Evolutionary conservation across 352 stramenopile species (phyloP), one percentile per base, ranked within the genome.

Genomic region (Albugo laibachii): DNA sequence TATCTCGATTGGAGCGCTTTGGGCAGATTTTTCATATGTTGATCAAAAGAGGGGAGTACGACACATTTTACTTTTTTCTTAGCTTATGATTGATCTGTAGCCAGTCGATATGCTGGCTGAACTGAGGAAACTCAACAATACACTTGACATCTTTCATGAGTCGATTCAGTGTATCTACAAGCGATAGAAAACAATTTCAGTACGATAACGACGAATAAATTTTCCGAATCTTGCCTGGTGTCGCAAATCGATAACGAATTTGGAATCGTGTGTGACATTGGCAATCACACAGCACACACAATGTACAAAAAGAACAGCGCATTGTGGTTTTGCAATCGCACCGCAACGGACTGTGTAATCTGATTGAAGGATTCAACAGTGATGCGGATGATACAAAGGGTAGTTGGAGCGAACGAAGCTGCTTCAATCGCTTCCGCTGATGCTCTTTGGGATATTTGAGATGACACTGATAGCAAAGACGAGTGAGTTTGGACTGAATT

Each of bases 231-330:
- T 31, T 54, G 86, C 77, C 77, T 40, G 74, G 77, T 21, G 70
- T 59, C n/a, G 58, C 63, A 53, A 71, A 77, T 47, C 77, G 77
- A 55, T 83, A 86, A 36, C 77, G 77, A 16, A 74, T 89, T 59
- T 85, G 74, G 63, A 85, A 89, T n/a, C 81, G 65, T 41, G 77
- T 89, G 63, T 89, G 77, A 38, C 77, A 89, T 40, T 83, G 52
- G 21, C 77, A 89, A 48, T 65, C 74, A 53, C 77, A 89, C 36
- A 71, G 79, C 56, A 87, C 73, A 41, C 77, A 89, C 48, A 72
- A 73, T 19, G 72, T 72, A 51, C 77, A 89, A 45, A 82, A 64
- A 5, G 59, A 47, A 50, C 77, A 89, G 13, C 60, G 62, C n/a
- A 76, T 47, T 27, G 64, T 70, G 24, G 65, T 64, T 36, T 66